Conservation (phyloP, 306 rosid genomes). For the Macrotyloma uniflorum region DNA sequence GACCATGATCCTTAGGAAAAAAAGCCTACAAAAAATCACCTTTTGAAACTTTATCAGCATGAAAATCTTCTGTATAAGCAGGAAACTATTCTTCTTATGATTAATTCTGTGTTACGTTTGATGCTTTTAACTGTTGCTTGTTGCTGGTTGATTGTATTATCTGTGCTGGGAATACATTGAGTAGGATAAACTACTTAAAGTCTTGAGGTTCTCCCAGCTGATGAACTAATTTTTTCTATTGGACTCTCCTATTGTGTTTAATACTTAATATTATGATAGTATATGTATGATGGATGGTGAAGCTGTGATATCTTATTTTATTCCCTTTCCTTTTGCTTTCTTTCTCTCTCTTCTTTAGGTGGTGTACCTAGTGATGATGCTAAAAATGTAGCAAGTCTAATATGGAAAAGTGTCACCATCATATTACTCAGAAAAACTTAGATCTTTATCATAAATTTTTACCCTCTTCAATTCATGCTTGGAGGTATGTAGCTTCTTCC, state of each 20-base stretch:
- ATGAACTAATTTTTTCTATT: too few species aligned
- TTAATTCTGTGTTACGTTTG: too few species aligned
- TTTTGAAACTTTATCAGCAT: conserved; percentile 24
- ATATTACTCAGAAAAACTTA: conserved; percentile 30
- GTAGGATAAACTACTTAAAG: too few species aligned
- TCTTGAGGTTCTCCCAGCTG: too few species aligned
- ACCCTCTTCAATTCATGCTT: conserved; percentile 55
- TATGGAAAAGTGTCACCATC: conserved; percentile 37
- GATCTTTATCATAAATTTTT: conserved; percentile 26
- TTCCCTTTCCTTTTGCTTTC: background rate
- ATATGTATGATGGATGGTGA: conserved; percentile 6
- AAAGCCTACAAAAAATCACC: conserved; percentile 21
- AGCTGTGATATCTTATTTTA: conserved; percentile 15
- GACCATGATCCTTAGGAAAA: conserved; percentile 17
- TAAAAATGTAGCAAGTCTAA: conserved; percentile 29
- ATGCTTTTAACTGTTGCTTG: background rate
- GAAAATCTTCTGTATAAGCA: conserved; percentile 29
- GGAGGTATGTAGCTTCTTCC: too few species aligned
- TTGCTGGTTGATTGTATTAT: too few species aligned
- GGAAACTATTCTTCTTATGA: background rate
- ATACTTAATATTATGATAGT: too few species aligned
- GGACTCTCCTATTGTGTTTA: too few species aligned
- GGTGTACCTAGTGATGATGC: conserved; percentile 11
- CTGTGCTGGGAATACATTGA: too few species aligned
- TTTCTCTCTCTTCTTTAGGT: too few species aligned